Evolutionary conservation across 345 rosid species (phyloP), one percentile per base, ranked within the genome.

Genomic region (Euphorbia peplus): DNA sequence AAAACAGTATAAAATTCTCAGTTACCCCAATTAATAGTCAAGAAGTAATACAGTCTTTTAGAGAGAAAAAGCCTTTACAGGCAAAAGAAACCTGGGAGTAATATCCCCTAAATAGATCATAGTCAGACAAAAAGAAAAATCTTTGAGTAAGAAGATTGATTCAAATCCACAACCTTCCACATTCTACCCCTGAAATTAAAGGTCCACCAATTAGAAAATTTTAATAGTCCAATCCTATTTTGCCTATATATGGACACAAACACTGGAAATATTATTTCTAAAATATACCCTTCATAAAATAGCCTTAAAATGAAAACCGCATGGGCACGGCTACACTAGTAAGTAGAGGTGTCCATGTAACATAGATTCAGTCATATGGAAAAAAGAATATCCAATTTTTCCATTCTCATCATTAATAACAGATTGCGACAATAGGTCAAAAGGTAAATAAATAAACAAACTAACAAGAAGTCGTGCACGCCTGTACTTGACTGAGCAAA

Each of bases 401-500:
- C 48, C 32, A 30, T 11, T 28, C 11, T 50, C 28, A 67, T 24
- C 25, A 14, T 11, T 6, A 37, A 3, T 15, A 5, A 6, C 24
- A 3, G 12, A 4, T 24, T 11, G 28, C 10, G 41, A 19, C 21
- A 54, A 32, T 4, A 53, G 42, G 35, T 21, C 35, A 53, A 39
- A 39, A 53, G 15, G 50, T 4, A 13, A 66, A 37, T 37, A 30
- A 67, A 37, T 37, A 41, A 66, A 54, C 53, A 41, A 66, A 54
- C 53, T 21, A 51, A 10, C 3, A 22, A 51, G 37, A 30, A 53
- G 29, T 16, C 22, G 15, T 25, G 24, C 37, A 39, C 70, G 37
- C 61, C 61, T 39, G 22, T 53, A 37, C 53, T 57, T 56, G 26
- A 57, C 28, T 25, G 55, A 3, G 18, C 11, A 63, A 25, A 46